Percentiles rank a stretch among this genome's conserved stretches.
phyloP scores from a whole-genome alignment of 2,329 filamentous ascomycete genomes.

The Aspergillus costaricaensis region DNA sequence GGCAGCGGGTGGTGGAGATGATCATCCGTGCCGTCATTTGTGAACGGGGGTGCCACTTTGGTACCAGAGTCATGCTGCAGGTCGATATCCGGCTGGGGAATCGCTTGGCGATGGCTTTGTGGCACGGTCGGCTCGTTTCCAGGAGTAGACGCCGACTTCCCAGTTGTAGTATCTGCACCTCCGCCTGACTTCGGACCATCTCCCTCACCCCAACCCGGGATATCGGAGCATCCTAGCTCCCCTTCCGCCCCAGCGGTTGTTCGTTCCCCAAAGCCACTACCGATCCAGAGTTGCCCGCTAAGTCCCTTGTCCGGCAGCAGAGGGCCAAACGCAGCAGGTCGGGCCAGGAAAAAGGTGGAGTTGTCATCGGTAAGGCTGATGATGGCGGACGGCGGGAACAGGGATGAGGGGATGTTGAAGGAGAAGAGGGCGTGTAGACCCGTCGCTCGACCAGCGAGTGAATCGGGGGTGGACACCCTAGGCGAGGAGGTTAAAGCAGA shows the following conservation, averaged over 20 bases:
- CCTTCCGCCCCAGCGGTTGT: slow-evolving; percentile 63
- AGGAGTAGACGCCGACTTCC: slow-evolving; percentile 27
- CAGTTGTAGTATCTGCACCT: slow-evolving; percentile 20
- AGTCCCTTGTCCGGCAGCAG: slow-evolving; percentile 72
- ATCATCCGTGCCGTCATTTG: slow-evolving; percentile 80
- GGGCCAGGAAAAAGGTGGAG: slow-evolving; percentile 91
- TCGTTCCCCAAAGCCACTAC: slow-evolving; percentile 82
- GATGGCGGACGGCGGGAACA: slow-evolving; percentile 93
- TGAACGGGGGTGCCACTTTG: slow-evolving; percentile 24
- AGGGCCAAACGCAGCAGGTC: slow-evolving; percentile 91
- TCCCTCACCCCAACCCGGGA: slow-evolving; percentile 79
- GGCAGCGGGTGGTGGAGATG: slow-evolving; percentile 67
- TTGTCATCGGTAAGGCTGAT: slow-evolving; percentile 98
- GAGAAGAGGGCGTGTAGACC: slow-evolving; percentile 64
- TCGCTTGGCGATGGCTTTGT: slow-evolving; percentile 25
- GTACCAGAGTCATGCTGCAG: slow-evolving; percentile 22
- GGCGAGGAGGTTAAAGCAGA: slow-evolving; percentile 47
- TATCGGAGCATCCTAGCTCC: slow-evolving; percentile 92
- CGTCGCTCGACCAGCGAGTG: slow-evolving; percentile 44
- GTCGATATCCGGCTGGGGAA: slow-evolving; percentile 27
- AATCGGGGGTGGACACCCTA: slow-evolving; percentile 39
- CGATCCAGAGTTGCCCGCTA: slow-evolving; percentile 90
- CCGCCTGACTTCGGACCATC: slow-evolving; percentile 38
- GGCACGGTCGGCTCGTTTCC: slow-evolving; percentile 23
- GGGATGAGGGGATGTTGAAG: slow-evolving; percentile 74